phyloP scores from a whole-genome alignment of 2,329 filamentous ascomycete species.

The Dothiorella sarmentorum region DNA sequence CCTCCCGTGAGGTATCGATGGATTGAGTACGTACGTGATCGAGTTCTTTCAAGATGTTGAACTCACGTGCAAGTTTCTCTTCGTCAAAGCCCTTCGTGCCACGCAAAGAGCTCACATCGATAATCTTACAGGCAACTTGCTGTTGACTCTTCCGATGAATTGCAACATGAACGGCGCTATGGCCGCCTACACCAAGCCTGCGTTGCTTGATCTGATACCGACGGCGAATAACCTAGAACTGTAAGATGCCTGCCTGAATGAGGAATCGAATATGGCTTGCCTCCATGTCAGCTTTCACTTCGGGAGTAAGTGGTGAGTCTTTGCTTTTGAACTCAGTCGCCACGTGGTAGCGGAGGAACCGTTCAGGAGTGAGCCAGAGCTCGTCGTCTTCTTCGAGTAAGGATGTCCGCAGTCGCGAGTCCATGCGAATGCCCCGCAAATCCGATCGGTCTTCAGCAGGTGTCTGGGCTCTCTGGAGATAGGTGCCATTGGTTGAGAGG shows the following conservation, averaged over 20 bases:
- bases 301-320: not conserved
- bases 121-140: slow-evolving; percentile 68
- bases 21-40: slow-evolving; percentile 44
- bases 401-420: slow-evolving; percentile 33
- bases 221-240: not conserved
- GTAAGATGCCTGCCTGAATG: not conserved
- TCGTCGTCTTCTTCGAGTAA: slow-evolving; percentile 45
- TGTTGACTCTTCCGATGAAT: slow-evolving; percentile 50
- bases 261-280: not conserved
- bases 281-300: slow-evolving; percentile 2
- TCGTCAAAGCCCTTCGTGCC: not conserved
- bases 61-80: slow-evolving; percentile 36
- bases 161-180: slow-evolving; percentile 55
- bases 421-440: slow-evolving; percentile 30
- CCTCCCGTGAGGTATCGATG: no score
- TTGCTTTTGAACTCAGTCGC: not conserved
- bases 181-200: slow-evolving; percentile 53
- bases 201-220: slow-evolving; percentile 49
- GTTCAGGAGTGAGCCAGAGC: slow-evolving; percentile 32
- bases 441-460: slow-evolving; percentile 19
- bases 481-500: slow-evolving; percentile 44
- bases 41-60: slow-evolving; percentile 50
- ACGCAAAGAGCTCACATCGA: slow-evolving; percentile 29
- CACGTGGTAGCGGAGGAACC: slow-evolving; percentile 29
- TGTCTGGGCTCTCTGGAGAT: slow-evolving; percentile 31